Conservation (phyloP, 129 eudicot species). For the Erigeron canadensis region DNA sequence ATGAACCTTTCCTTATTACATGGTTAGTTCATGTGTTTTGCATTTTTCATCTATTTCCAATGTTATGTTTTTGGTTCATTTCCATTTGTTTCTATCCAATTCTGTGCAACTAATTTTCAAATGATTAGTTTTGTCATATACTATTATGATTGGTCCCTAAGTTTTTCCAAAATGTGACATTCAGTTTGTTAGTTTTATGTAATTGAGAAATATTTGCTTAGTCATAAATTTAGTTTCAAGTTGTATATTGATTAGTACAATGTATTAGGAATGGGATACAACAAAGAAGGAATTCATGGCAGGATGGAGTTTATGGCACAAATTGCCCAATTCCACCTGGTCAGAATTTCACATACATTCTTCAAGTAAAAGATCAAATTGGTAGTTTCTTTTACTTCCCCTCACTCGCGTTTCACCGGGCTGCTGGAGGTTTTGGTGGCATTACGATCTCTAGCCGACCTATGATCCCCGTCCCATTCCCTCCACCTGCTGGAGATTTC, state of each 20-base stretch:
- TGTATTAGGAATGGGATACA: conserved; percentile 59
- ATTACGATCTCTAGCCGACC: conserved; percentile 57
- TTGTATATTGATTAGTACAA: no score
- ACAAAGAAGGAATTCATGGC: conserved; percentile 74
- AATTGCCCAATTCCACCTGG: conserved; percentile 76
- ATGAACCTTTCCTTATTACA: conserved; percentile 58
- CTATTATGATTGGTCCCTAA: background rate
- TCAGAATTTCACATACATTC: conserved; percentile 54
- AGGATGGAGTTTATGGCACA: conserved; percentile 73
- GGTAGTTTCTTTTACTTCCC: conserved; percentile 71
- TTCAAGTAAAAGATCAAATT: conserved; percentile 69
- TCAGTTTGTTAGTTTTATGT: no score
- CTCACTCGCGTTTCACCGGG: conserved; percentile 54
- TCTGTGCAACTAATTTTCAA: no score
- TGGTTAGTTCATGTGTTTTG: conserved; percentile 35
- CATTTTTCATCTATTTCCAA: background rate
- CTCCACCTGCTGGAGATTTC: conserved; percentile 59
- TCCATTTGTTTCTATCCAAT: background rate
- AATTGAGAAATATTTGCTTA: no score
- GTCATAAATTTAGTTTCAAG: no score
- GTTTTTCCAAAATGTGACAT: background rate
- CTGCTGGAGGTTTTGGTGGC: conserved; percentile 62
- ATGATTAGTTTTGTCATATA: no score
- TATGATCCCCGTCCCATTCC: conserved; percentile 57
- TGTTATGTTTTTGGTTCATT: background rate